Percentiles rank a stretch among this genome's conserved stretches.
Conservation (phyloP, 306 rosid species). For the Arachis hypogaea region DNA sequence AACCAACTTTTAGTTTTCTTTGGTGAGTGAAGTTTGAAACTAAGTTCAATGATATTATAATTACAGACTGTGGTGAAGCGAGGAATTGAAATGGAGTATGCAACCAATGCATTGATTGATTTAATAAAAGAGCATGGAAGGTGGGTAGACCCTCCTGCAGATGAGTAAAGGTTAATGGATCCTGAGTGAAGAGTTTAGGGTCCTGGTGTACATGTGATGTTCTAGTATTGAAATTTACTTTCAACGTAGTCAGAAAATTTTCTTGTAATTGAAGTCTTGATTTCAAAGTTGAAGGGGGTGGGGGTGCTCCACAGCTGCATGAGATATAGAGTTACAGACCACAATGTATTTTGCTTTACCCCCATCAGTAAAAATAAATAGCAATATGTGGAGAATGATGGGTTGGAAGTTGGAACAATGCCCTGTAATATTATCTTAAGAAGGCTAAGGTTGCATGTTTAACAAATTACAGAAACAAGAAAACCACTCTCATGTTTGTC, state of each 20-base stretch:
- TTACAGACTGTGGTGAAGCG: constrained; percentile 92
- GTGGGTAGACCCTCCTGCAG: constrained; percentile 89
- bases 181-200: background rate
- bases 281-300: background rate
- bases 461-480: background rate
- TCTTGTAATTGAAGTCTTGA: background rate
- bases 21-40: constrained; percentile 33
- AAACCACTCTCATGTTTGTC: background rate
- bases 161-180: constrained; percentile 51
- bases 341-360: constrained; percentile 1
- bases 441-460: background rate
- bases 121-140: constrained; percentile 91
- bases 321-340: constrained; percentile 20
- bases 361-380: constrained; percentile 1
- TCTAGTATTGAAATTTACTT: constrained; percentile 7
- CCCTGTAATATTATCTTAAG: background rate
- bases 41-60: constrained; percentile 36
- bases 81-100: constrained; percentile 88
- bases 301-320: constrained; percentile 4
- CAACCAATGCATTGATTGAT: constrained; percentile 89
- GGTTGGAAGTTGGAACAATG: constrained; percentile 6
- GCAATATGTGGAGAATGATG: background rate
- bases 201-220: background rate
- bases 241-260: constrained; percentile 31
- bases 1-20: background rate